A percentile compares a stretch with the other conserved stretches of the same genome.
phyloP scores from a whole-genome alignment of 1,139 yeast genomes.

The Yamadazyma aaseri region DNA sequence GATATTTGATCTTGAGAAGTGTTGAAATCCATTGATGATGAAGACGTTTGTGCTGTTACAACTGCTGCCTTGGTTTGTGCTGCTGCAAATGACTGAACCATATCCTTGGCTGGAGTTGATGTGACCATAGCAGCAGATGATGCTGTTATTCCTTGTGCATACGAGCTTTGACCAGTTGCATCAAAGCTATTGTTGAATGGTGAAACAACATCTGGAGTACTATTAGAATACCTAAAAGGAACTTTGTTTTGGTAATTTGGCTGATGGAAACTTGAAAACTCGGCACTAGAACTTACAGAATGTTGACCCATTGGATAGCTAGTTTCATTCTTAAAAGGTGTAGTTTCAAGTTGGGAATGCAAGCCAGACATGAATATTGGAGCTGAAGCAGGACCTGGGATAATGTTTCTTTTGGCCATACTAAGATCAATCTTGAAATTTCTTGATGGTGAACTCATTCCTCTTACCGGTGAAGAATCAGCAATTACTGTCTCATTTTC shows the following conservation, averaged over 20 bases:
- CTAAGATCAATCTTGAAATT: constrained; percentile 21
- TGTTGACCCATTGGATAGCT: no score
- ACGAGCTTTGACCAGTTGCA: constrained; percentile 3
- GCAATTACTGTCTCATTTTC: constrained; percentile 45
- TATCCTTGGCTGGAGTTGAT: constrained; percentile 17
- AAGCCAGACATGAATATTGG: constrained; percentile 32
- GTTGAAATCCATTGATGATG: constrained; percentile 1
- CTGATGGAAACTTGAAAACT: no score
- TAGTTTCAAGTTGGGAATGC: no score
- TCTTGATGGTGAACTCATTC: constrained; percentile 16
- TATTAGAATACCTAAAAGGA: constrained; percentile 1
- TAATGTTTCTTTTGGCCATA: constrained; percentile 9
- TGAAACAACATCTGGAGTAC: constrained; percentile 15
- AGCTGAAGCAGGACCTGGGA: constrained; percentile 36
- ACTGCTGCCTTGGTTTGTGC: background rate
- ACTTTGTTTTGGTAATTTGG: background rate
- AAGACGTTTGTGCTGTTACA: no score
- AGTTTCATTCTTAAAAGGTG: no score
- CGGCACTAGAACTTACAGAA: no score
- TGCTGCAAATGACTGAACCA: background rate
- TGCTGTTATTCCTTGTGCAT: constrained; percentile 9
- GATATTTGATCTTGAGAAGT: background rate
- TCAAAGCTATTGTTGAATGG: constrained; percentile 14
- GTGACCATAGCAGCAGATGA: constrained; percentile 13
- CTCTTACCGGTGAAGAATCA: constrained; percentile 36